These are phyloP conservation scores for Blepharisma undulans DNA, from an alignment of 169 alveolate species.

Conservation along the genomic window DNA sequence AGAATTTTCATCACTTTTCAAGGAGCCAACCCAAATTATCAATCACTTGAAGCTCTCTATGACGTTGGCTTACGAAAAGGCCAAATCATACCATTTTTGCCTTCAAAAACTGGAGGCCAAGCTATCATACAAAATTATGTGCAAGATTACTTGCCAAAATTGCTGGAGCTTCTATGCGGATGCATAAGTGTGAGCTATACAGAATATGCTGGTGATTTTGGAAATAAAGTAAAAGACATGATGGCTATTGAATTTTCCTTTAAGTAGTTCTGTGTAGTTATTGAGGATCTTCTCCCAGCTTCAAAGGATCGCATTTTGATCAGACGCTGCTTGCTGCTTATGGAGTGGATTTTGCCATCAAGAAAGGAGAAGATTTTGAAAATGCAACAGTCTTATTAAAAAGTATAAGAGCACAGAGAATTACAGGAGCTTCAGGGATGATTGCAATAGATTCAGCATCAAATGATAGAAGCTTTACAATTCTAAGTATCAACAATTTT, in stretches of 20 bases:
- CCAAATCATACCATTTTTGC: background rate
- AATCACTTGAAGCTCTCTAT: background rate
- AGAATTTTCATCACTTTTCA: background rate
- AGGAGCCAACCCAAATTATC: background rate
- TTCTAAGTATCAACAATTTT: too few relatives aligned
- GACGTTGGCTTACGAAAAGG: background rate
- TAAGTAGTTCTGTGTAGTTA: too few relatives aligned
- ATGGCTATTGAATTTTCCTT: too few relatives aligned
- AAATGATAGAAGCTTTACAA: background rate
- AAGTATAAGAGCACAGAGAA: background rate
- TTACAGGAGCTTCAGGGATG: background rate
- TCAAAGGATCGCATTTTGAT: background rate
- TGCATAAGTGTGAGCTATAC: background rate
- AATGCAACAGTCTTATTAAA: background rate
- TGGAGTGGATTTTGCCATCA: background rate
- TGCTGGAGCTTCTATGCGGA: background rate
- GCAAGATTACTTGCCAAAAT: background rate
- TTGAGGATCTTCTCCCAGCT: background rate
- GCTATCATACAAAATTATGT: too few relatives aligned
- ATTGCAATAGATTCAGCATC: background rate
- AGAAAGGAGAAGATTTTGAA: background rate
- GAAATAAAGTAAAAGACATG: background rate
- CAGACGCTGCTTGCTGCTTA: background rate
- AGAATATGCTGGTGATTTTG: background rate
- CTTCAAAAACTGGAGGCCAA: background rate